Percentiles rank a stretch among this genome's conserved stretches.
These are phyloP conservation scores for Xylaria sp. DNA, from an alignment of 2,329 filamentous ascomycete species.

Conservation along the genomic window DNA sequence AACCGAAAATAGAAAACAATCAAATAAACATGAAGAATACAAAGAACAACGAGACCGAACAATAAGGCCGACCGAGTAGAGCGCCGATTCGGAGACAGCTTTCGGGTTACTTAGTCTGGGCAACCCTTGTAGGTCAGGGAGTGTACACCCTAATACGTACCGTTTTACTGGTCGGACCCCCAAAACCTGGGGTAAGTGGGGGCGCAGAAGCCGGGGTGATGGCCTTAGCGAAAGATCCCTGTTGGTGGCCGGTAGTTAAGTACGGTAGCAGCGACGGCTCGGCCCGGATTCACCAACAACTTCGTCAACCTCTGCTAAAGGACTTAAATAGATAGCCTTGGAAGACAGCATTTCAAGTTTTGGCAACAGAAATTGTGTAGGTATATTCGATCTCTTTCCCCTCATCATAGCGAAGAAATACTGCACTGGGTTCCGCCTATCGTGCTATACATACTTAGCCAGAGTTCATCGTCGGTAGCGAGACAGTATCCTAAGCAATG, in stretches of 20 bases:
- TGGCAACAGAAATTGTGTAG: neutral
- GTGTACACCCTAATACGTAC: neutral
- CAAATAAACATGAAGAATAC: neutral
- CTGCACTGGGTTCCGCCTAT: neutral
- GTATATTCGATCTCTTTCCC: neutral
- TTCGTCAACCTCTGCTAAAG: neutral
- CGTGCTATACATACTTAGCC: neutral
- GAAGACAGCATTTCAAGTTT: neutral
- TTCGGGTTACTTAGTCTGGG: neutral
- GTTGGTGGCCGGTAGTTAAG: neutral
- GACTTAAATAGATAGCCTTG: neutral
- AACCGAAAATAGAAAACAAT: neutral
- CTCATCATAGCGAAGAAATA: neutral
- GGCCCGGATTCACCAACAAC: slow-evolving; percentile 15
- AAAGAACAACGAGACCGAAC: neutral
- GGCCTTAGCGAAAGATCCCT: neutral
- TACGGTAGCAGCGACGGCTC: slow-evolving; percentile 10
- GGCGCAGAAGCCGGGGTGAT: neutral
- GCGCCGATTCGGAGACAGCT: neutral
- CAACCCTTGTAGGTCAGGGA: neutral
- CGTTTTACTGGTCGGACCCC: neutral
- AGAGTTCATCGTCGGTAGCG: neutral
- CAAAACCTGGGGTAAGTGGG: slow-evolving; percentile 8
- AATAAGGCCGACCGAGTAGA: neutral
- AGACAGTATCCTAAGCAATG: too few relatives aligned